A percentile compares a stretch with the other conserved stretches of the same genome.
Conservation (phyloP, 192 early-diverging fungal genomes). For the Coemansia sp. region DNA sequence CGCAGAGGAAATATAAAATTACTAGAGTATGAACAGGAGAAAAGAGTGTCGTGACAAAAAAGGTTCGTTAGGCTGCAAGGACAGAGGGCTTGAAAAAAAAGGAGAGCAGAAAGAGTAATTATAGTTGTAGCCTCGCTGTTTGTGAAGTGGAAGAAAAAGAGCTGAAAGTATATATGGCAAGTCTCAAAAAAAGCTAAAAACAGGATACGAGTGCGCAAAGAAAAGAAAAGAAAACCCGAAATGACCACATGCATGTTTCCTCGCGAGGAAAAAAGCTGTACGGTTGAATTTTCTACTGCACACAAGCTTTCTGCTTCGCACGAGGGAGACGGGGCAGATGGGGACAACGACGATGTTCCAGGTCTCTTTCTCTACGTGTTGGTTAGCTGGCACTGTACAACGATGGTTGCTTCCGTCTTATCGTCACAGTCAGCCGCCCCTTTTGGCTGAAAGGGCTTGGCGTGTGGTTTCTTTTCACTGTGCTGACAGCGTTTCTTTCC, state of each 20-base stretch:
- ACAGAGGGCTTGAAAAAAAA: not conserved
- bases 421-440: too few species aligned
- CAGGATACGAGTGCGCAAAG: slow-evolving; percentile 4
- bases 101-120: not conserved
- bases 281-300: not conserved
- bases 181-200: slow-evolving; percentile 4
- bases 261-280: not conserved
- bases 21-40: slow-evolving; percentile 4
- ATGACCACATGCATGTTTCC: not conserved
- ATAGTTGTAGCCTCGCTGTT: not conserved
- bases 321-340: not conserved
- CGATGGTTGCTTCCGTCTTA: too few species aligned
- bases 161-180: not conserved
- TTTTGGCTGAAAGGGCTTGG: too few species aligned
- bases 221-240: slow-evolving; percentile 15
- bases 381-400: too few species aligned
- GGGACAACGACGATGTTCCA: not conserved
- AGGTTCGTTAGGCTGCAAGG: slow-evolving; percentile 3
- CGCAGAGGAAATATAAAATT: slow-evolving; percentile 9
- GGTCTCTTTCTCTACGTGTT: not conserved
- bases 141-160: not conserved
- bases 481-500: too few species aligned
- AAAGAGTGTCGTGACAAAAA: not conserved
- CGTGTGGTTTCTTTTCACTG: too few species aligned
- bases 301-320: not conserved